Evolutionary conservation across 495 filamentous ascomycete genomes (phyloP).

Genomic region (Astrocystis sublimbata): DNA sequence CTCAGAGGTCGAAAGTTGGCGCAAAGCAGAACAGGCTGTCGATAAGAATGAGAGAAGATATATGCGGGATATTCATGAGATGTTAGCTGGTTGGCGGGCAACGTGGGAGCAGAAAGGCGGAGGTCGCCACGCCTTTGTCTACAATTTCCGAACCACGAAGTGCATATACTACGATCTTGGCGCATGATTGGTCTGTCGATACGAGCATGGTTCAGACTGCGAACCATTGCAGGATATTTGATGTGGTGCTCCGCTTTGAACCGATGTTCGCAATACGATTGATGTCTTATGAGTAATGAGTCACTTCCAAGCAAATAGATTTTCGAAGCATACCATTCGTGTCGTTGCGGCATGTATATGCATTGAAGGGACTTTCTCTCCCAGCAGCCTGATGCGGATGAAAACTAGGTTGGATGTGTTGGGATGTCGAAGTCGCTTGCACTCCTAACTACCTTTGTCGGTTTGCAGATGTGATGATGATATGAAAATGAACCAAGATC

Average conservation of each 20-base stretch:
- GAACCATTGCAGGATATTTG: not conserved
- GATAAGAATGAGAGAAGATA: constrained; percentile 80
- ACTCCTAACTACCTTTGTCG: not conserved
- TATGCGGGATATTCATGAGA: constrained; percentile 79
- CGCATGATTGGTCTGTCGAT: constrained; percentile 30
- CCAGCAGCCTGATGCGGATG: too few species aligned
- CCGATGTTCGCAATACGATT: constrained; percentile 4
- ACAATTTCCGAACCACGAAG: constrained; percentile 74
- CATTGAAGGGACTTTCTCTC: not conserved
- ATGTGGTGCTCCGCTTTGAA: not conserved
- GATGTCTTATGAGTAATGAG: constrained; percentile 14
- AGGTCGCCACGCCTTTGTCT: constrained; percentile 69
- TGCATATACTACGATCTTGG: constrained; percentile 77
- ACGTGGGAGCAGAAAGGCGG: constrained; percentile 58
- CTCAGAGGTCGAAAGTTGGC: constrained; percentile 84
- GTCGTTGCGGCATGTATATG: not conserved
- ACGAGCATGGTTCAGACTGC: not conserved
- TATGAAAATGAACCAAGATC: not conserved
- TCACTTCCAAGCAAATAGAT: not conserved
- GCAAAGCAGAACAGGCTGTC: constrained; percentile 73
- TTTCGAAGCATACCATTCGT: not conserved
- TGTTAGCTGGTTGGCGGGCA: constrained; percentile 62
- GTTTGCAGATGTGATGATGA: too few species aligned
- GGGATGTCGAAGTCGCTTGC: not conserved
- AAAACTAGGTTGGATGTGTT: not conserved